Evolutionary conservation across 2,329 filamentous ascomycete species (phyloP).

Genomic region (Tolypocladium tropicale): DNA sequence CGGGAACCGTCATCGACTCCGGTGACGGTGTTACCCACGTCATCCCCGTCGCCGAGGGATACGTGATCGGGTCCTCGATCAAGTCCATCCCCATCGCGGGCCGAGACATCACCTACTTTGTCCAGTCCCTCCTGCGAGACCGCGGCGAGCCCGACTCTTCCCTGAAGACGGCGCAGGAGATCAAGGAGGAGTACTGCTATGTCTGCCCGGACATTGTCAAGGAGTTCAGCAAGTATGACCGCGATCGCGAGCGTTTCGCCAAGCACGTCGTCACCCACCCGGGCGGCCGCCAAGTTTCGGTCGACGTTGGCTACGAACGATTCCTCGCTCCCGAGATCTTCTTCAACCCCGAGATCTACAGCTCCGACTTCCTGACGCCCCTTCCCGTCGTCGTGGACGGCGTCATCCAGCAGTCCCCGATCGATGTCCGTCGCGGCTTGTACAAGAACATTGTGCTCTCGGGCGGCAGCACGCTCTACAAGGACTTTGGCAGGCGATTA

Average conservation of each 20-base stretch:
- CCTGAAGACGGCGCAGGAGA: constrained; percentile 92
- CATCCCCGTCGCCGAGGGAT: constrained; percentile 95
- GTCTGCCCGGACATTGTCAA: constrained; percentile 98
- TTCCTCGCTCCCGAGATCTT: constrained; percentile 98
- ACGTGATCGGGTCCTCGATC: constrained; percentile 97
- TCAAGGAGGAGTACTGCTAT: constrained; percentile 98
- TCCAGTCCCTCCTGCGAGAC: constrained; percentile 90
- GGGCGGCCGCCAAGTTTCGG: constrained; percentile 71
- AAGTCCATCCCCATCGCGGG: constrained; percentile 98
- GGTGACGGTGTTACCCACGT: constrained; percentile 99
- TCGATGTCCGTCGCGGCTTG: constrained; percentile 89
- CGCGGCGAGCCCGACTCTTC: constrained; percentile 94
- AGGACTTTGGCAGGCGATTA: constrained; percentile 91
- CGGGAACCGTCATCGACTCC: constrained; percentile 95
- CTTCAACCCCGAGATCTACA: constrained; percentile 99
- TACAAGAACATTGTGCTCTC: constrained; percentile 99
- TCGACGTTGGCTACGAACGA: constrained; percentile 95
- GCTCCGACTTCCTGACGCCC: constrained; percentile 93
- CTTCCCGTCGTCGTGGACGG: constrained; percentile 89
- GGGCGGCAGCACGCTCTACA: constrained; percentile 94
- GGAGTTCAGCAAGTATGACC: constrained; percentile 90
- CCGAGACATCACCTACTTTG: constrained; percentile 97
- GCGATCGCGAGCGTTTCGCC: constrained; percentile 80
- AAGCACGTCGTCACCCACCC: constrained; percentile 82
- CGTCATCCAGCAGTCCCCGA: constrained; percentile 95